Evolutionary conservation across 345 rosid genomes (phyloP), one percentile per base, ranked within the genome.

Genomic region (Carallia pectinifolia): DNA sequence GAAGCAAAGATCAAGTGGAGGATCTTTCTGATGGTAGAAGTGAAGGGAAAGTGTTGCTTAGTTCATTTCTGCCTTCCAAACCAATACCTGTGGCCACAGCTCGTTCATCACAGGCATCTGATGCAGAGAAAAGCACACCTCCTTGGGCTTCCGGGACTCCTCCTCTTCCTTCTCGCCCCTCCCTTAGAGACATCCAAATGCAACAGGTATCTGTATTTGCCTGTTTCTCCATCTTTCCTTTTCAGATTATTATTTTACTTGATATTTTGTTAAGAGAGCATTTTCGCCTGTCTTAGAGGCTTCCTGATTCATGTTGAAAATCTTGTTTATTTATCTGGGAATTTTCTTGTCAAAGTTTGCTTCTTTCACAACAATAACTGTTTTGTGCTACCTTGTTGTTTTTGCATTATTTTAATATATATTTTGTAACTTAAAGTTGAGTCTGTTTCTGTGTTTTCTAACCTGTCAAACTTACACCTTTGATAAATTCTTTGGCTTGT

Each of bases 111-210:
- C 87, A 81, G 67, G 82, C 83, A 39, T 71, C 81, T 60, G 97
- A 92, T 74, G 80, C 74, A 2, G 97, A 91, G 58, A 86, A 23
- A 72, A 81, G 90, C 82, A 86, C 93, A n/a, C 96, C 97, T 79
- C 87, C 92, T 55, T 95, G 99, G 99, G 90, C 90, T 69, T 89
- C 97, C 7, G 86, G 85, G 66, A 87, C 96, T 60, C 93, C 98
- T 29, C 97, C 89, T 61, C 80, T 64, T 64, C 73, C 27, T 62
- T 82, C 89, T 68, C 91, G 91, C 36, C 97, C 93, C 36, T 95
- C 97, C 69, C 92, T 95, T 17, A 85, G 93, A 84, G 91, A 90
- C 76, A 95, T 95, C 75, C 99, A 95, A 82, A 82, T 87, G 88
- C 97, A 88, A 77, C 93, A 95, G 93, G 99, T 87, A 61, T 33